phyloP scores from a whole-genome alignment of 768 basidiomycete genomes.

The Hortiboletus flavorubellus region DNA sequence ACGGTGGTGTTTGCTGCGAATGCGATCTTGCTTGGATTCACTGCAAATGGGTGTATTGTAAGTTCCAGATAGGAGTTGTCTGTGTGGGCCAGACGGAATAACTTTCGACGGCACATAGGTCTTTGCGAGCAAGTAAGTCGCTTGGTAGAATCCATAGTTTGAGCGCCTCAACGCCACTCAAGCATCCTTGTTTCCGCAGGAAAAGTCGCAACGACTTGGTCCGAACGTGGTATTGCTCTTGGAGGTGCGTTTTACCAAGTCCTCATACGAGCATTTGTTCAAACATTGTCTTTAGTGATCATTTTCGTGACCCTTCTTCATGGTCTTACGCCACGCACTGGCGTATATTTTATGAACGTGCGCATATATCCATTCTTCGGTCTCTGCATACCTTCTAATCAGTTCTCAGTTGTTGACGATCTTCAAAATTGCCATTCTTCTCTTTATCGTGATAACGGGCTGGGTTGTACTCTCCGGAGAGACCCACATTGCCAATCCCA shows the following conservation, averaged over 20 bases:
- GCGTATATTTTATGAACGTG: constrained; percentile 54
- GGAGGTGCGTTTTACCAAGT: constrained; percentile 38
- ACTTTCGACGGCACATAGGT: constrained; percentile 15
- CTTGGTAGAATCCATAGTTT: background rate
- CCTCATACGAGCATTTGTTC: background rate
- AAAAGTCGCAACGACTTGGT: constrained; percentile 41
- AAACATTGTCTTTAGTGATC: constrained; percentile 38
- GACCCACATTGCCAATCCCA: constrained; percentile 52
- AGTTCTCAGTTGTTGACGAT: constrained; percentile 38
- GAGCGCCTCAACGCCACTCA: background rate
- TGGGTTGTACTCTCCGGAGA: constrained; percentile 60
- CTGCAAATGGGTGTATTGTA: constrained; percentile 47
- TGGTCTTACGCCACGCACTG: constrained; percentile 47
- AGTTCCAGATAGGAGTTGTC: constrained; percentile 24
- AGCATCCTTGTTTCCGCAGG: constrained; percentile 52
- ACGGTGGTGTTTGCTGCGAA: constrained; percentile 49
- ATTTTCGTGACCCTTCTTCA: constrained; percentile 48
- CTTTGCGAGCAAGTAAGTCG: constrained; percentile 35
- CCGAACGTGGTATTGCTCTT: constrained; percentile 55
- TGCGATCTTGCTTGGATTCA: constrained; percentile 44
- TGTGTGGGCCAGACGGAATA: background rate
- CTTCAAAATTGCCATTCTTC: constrained; percentile 53
- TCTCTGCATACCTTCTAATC: constrained; percentile 11
- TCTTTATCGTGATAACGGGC: constrained; percentile 56
- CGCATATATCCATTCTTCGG: constrained; percentile 1